Evolutionary conservation across 2,329 filamentous ascomycete species (phyloP).

Genomic region (Paraconiothyrium brasiliense): DNA sequence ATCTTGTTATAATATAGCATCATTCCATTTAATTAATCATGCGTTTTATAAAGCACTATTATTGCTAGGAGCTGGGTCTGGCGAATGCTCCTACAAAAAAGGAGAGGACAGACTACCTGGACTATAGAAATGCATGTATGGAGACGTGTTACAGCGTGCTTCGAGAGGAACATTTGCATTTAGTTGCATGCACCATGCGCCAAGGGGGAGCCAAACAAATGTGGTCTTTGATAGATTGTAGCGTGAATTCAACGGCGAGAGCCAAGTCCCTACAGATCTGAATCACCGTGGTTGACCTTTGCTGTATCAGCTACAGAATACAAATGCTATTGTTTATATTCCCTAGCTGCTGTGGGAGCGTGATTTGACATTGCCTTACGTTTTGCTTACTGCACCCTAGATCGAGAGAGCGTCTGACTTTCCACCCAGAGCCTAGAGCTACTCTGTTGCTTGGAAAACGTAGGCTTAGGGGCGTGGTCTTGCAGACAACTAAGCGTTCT

Average conservation of each 20-base stretch:
- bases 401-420: not conserved
- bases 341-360: not conserved
- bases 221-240: conserved; percentile 4
- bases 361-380: not conserved
- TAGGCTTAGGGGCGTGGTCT: not conserved
- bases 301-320: not conserved
- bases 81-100: not conserved
- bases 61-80: too few species aligned
- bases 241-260: not conserved
- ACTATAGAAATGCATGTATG: not conserved
- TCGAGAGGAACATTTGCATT: not conserved
- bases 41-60: too few species aligned
- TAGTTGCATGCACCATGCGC: not conserved
- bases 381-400: not conserved
- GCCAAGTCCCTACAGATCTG: not conserved
- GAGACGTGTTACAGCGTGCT: not conserved
- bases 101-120: too few species aligned
- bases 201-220: not conserved
- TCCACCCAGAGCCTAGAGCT: not conserved
- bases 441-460: not conserved
- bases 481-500: not conserved
- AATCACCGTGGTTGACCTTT: not conserved
- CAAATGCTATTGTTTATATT: not conserved
- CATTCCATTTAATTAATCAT: too few species aligned
- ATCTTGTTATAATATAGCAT: too few species aligned